These are phyloP conservation scores for Fusarium mangiferae DNA, from an alignment of 2,329 filamentous ascomycete genomes.

Conservation along the genomic window DNA sequence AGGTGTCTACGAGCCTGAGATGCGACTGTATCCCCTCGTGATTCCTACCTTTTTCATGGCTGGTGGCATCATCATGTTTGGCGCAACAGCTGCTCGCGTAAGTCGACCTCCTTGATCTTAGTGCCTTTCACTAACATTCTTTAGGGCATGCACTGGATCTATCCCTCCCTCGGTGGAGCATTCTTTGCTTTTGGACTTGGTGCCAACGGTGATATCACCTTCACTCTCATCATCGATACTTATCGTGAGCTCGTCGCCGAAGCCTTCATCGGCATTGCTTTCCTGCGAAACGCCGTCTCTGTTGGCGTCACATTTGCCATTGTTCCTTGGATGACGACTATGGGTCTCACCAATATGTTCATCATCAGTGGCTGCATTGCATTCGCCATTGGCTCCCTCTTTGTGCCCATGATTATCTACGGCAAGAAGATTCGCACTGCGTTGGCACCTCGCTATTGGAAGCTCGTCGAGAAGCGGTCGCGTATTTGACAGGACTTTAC, in stretches of 20 bases:
- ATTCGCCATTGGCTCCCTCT: conserved; percentile 38
- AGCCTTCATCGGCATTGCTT: conserved; percentile 47
- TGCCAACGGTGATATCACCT: conserved; percentile 50
- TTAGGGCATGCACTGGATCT: conserved; percentile 57
- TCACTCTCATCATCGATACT: conserved; percentile 51
- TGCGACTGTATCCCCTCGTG: conserved; percentile 50
- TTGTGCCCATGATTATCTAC: conserved; percentile 47
- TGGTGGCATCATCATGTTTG: conserved; percentile 54
- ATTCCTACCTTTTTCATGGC: conserved; percentile 48
- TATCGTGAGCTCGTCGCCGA: conserved; percentile 46
- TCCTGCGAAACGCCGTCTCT: conserved; percentile 46
- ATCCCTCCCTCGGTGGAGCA: conserved; percentile 50
- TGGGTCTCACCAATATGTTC: conserved; percentile 47
- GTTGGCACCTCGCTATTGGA: conserved; percentile 40
- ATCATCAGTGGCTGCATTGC: conserved; percentile 40
- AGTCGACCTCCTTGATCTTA: neutral
- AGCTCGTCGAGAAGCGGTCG: conserved; percentile 30
- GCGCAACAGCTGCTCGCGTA: conserved; percentile 49
- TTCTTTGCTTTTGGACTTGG: conserved; percentile 54
- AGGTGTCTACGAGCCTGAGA: conserved; percentile 57
- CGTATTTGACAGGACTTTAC: conserved; percentile 11
- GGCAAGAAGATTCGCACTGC: conserved; percentile 44
- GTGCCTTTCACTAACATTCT: neutral
- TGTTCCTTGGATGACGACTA: conserved; percentile 45
- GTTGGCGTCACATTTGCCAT: conserved; percentile 46